Evolutionary conservation across 2,329 filamentous ascomycete species (phyloP), one percentile per base, ranked within the genome.

Genomic region (Aspergillus texensis): DNA sequence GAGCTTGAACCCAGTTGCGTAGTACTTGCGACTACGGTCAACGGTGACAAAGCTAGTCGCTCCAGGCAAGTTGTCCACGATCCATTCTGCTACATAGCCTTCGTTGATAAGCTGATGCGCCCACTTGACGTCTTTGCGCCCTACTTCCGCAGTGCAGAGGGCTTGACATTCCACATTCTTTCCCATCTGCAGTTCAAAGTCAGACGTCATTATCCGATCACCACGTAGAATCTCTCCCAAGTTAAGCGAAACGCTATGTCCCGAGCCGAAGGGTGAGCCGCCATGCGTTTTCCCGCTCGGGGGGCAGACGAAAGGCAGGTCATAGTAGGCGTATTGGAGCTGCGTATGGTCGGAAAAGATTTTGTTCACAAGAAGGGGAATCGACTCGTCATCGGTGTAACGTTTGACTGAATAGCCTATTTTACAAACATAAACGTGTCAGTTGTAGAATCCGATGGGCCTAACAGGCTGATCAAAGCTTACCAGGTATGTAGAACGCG

Each of bases 21-120:
- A 96, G 81, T 96, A 96, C 77, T 94, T 96, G 71, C 88, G 85
- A 54, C 86, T 88, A 80, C 93, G 93, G 77, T 96, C 93, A 41
- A 92, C 90, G 0, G 91, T 94, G 32, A 95, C 90, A 73, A 96
- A 96, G 76, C 90, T 94, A 10, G 93, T 96, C 41, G 93, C 93
- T 8, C 93, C 93, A 1, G 93, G 93, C 11, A 97, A 83, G 72
- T 96, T 96, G 77, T 97, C 93, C 67, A 95, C 91, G 69, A 96
- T 96, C 93, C 93, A 96, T 78, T 96, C 93, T 2, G 89, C 89
- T n/a, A 95, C 88, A 76, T 95, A 96, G 41, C 91, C 91, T 59
- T 93, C 86, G 65, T 85, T 86, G 45, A 96, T 89, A 72, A 96
- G 80, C 65, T 93, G 83, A 69, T 86, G 86, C 5, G 91, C 90